These are phyloP conservation scores for Metarhizium anisopliae DNA, from an alignment of 2,329 filamentous ascomycete genomes.

Conservation along the genomic window DNA sequence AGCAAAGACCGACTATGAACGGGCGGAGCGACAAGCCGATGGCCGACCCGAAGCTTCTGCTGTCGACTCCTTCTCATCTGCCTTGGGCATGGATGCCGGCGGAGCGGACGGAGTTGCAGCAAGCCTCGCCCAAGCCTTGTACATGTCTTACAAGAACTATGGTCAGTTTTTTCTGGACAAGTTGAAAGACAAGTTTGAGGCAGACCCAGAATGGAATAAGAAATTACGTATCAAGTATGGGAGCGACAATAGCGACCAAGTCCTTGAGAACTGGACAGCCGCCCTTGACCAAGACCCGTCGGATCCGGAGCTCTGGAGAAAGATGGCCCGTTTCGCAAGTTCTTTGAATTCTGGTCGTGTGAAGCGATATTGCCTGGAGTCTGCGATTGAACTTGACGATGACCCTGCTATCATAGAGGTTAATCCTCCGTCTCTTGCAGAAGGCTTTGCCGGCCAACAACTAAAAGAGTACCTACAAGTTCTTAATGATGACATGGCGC, in stretches of 20 bases:
- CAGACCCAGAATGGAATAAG: slow-evolving; percentile 42
- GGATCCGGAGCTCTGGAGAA: slow-evolving; percentile 58
- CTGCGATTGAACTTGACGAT: slow-evolving; percentile 58
- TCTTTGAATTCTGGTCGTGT: slow-evolving; percentile 49
- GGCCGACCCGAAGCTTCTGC: slow-evolving; percentile 29
- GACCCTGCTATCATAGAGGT: slow-evolving; percentile 55
- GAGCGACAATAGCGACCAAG: slow-evolving; percentile 29
- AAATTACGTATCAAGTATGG: slow-evolving; percentile 18
- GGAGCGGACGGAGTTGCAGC: slow-evolving; percentile 68
- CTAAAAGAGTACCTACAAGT: slow-evolving; percentile 46
- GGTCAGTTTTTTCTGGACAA: slow-evolving; percentile 82
- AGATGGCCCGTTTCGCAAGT: slow-evolving; percentile 47
- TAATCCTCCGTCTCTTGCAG: slow-evolving; percentile 53
- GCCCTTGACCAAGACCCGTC: slow-evolving; percentile 58
- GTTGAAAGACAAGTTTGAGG: slow-evolving; percentile 22
- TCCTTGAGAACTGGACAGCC: slow-evolving; percentile 47
- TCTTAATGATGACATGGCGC: slow-evolving; percentile 44
- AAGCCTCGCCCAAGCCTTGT: slow-evolving; percentile 80
- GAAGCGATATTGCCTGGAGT: slow-evolving; percentile 54
- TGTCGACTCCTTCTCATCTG: slow-evolving; percentile 39
- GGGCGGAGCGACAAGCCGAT: slow-evolving; percentile 51
- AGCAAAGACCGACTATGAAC: slow-evolving; percentile 73
- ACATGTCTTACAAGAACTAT: slow-evolving; percentile 91
- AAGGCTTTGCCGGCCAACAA: slow-evolving; percentile 54
- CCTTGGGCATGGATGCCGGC: slow-evolving; percentile 47